These are phyloP conservation scores for Aplosporella prunicola DNA, from an alignment of 2,329 filamentous ascomycete genomes.

Conservation along the genomic window DNA sequence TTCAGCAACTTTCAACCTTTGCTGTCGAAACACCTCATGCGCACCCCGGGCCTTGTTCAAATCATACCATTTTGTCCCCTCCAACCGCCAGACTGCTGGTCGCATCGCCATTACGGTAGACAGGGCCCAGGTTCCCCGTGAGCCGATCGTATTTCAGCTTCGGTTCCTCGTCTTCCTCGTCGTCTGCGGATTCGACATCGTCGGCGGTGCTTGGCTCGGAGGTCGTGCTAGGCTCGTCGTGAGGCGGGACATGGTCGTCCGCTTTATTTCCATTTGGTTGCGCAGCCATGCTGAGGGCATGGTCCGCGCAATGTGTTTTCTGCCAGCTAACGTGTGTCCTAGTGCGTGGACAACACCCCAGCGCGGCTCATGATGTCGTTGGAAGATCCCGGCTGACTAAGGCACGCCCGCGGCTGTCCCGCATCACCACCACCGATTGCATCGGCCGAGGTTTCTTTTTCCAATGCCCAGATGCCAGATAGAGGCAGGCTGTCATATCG, in stretches of 20 bases:
- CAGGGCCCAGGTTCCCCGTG: constrained; percentile 65
- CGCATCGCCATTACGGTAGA: constrained; percentile 92
- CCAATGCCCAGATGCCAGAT: no score
- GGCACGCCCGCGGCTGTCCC: background rate
- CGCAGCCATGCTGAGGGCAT: constrained; percentile 34
- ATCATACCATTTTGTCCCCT: constrained; percentile 86
- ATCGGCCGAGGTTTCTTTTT: no score
- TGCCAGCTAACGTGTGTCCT: constrained; percentile 4
- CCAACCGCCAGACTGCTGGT: constrained; percentile 84
- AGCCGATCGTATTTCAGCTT: constrained; percentile 85
- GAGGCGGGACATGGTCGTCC: constrained; percentile 41
- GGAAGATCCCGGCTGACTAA: background rate
- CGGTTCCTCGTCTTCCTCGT: constrained; percentile 88
- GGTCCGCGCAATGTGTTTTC: constrained; percentile 18
- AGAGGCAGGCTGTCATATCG: no score
- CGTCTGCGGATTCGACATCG: constrained; percentile 51
- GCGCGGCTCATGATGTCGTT: constrained; percentile 6
- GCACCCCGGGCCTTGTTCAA: background rate
- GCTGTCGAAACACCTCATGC: constrained; percentile 31
- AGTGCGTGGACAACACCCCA: background rate
- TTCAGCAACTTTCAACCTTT: constrained; percentile 36
- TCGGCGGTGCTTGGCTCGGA: constrained; percentile 15
- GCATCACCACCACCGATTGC: no score
- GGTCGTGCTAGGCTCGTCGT: constrained; percentile 33
- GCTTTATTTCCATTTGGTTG: constrained; percentile 23